Base-by-base conservation (phyloP, 2,329 filamentous ascomycete species). In the Didymosphaeria variabile region DNA sequence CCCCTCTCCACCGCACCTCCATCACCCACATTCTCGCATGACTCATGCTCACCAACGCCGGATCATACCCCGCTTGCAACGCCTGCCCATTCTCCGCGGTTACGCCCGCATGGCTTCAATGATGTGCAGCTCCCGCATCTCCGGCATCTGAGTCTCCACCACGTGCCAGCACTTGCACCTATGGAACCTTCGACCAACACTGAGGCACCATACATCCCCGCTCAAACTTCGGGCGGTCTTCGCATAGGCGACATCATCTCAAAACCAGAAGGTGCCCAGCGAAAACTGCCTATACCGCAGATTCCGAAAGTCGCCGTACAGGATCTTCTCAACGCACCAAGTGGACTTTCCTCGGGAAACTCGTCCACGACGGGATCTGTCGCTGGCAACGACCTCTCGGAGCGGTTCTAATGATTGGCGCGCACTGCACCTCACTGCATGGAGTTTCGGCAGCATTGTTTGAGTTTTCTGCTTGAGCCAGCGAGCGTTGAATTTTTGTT, bases 11-110 rank as follows among this genome's bases (percentile, higher is more conserved):
- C 94, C 2, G 94, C 94, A 51, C 95, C 95, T 21, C 97, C 94
- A 29, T 98, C 94, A 34, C 94, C 94, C 29, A 97, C 94, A 3
- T 97, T 97, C 79, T 97, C 94, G 2, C 93, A 97, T 80, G 93
- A 97, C 79, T 97, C 94, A 12, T 86, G 94, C 50, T 98, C 94
- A 10, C 95, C 94, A 5, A 99, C 94, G 1, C 95, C 94, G 12
- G 94, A 98, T 74, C 94, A 97, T 83, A 98, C 95, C n/a, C 94
- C 94, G n/a, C 88, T 98, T 58, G 94, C 94, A 31, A 99, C 94
- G 5, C 94, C 94, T 5, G 94, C 94, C 46, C 95, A 98, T 79
- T 97, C 94, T 19, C 95, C 95, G 55, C 92, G 95, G 46, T 85
- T 99, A 68, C 87, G 94, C 62, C 92, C 94, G 3, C 90, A 91